Base-by-base conservation (phyloP, 2,329 filamentous ascomycete genomes). In the Pestalotiopsis sp. region DNA sequence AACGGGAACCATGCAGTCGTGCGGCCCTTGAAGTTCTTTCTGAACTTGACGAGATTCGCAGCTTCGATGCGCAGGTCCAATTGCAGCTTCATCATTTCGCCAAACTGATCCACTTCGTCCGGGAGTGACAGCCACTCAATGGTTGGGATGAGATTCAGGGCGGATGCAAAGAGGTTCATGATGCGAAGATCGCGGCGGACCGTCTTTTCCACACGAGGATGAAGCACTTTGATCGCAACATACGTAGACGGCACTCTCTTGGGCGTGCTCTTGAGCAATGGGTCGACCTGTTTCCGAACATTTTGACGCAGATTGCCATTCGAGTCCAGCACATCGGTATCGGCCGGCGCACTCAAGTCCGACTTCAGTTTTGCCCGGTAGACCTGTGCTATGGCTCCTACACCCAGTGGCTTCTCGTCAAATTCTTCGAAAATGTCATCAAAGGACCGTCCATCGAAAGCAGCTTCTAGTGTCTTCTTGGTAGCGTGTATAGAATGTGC, bases 31-130 rank as follows among this genome's bases (percentile, higher is more conserved):
- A 99, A 99, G 78, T 98, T 93, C 75, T 92, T 91, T 66, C 96
- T 91, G 84, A 99, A 98, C 14, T 91, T 90, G 25, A 91, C 90
- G 3, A 99, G 84, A 75, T 99, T 99, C 49, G 95, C 92, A 1
- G 94, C 92, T 80, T 99, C 96, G 70, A 98, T 98, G 66, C 96
- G 92, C 45, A 99, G 86, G 80, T 99, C 96, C 2, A 99, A 86
- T 78, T 99, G 96, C n/a, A 98, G 84, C 75, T 92, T 92, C 96
- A 99, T 99, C 96, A 99, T 99, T 78, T 97, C 93, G 27, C 95
- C 95, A 77, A 99, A 99, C 76, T 98, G 94, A 14, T 86, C 82
- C 3, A 98, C 96, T 79, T 99, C 96, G 73, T 98, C 95, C 0
- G 96, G 96, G 9, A 99, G 89, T 0, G 95, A 98, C 5, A 99